phyloP scores from a whole-genome alignment of 23 red algal genomes.

The Cyanidioschyzon merolae region DNA sequence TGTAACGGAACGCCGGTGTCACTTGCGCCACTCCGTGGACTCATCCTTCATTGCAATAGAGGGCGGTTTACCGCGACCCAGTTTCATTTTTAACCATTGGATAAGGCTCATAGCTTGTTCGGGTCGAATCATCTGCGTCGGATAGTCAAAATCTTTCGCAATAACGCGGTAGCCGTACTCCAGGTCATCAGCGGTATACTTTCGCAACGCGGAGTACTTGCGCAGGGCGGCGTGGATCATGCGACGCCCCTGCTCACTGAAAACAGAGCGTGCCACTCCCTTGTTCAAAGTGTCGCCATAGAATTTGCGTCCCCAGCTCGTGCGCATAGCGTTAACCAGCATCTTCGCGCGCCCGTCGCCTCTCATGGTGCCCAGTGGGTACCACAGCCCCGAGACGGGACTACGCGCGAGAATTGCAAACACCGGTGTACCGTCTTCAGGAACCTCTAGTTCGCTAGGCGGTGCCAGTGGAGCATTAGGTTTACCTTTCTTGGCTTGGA shows the following conservation, averaged over 20 bases:
- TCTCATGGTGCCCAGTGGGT: constrained; percentile 58
- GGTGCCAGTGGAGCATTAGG: constrained; percentile 13
- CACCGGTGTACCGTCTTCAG: constrained; percentile 88
- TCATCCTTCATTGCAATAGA: not conserved
- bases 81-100: constrained; percentile 48
- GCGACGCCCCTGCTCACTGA: constrained; percentile 45
- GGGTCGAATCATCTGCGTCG: constrained; percentile 37
- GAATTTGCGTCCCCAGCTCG: constrained; percentile 41
- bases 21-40: not conserved
- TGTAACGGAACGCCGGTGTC: too few relatives aligned
- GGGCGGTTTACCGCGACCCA: constrained; percentile 15
- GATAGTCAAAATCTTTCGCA: constrained; percentile 38
- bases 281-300: constrained; percentile 82
- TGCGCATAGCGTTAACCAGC: constrained; percentile 70
- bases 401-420: constrained; percentile 68
- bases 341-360: constrained; percentile 76
- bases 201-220: constrained; percentile 74
- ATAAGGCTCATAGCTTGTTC: constrained; percentile 54
- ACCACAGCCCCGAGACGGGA: constrained; percentile 59
- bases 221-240: constrained; percentile 51
- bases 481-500: not conserved
- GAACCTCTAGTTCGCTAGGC: constrained; percentile 27
- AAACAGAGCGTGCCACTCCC: constrained; percentile 79
- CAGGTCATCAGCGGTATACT: constrained; percentile 27
- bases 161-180: constrained; percentile 73